These are phyloP conservation scores for Termitomyces eurrhizus DNA, from an alignment of 768 basidiomycete genomes.

Conservation along the genomic window DNA sequence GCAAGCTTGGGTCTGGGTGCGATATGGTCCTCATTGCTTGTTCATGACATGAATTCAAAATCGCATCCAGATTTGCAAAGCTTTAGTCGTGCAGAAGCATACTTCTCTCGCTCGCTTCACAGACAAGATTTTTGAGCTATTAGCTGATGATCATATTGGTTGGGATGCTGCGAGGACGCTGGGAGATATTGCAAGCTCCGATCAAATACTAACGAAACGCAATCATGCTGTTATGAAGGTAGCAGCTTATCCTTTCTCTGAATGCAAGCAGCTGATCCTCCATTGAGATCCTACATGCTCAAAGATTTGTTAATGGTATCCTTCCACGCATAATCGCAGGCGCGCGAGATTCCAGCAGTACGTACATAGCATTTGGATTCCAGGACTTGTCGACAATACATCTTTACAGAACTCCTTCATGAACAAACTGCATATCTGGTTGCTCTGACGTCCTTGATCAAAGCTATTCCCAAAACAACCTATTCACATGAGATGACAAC, in stretches of 20 bases:
- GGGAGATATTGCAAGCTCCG: slow-evolving; percentile 59
- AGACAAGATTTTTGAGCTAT: slow-evolving; percentile 63
- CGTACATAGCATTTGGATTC: slow-evolving; percentile 15
- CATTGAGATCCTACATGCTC: slow-evolving; percentile 63
- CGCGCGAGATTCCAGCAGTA: slow-evolving; percentile 53
- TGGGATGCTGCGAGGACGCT: slow-evolving; percentile 76
- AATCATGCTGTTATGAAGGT: slow-evolving; percentile 82
- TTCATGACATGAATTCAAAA: background rate
- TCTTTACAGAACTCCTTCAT: slow-evolving; percentile 18
- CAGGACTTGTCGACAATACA: background rate
- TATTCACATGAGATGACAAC: slow-evolving; percentile 66
- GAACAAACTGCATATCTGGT: slow-evolving; percentile 72
- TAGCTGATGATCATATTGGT: slow-evolving; percentile 60
- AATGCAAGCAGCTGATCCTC: background rate
- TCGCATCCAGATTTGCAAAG: slow-evolving; percentile 63
- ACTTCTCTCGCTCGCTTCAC: slow-evolving; percentile 50
- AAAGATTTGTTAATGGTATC: slow-evolving; percentile 68
- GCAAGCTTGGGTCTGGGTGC: slow-evolving; percentile 66
- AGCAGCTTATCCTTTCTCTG: background rate
- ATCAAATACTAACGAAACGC: slow-evolving; percentile 66
- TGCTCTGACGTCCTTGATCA: slow-evolving; percentile 78
- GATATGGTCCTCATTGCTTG: slow-evolving; percentile 14
- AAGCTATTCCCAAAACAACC: slow-evolving; percentile 70
- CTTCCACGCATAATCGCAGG: slow-evolving; percentile 74
- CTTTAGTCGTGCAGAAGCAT: slow-evolving; percentile 73